Conservation (phyloP, 495 filamentous ascomycete genomes). For the Lentithecium fluviatile region DNA sequence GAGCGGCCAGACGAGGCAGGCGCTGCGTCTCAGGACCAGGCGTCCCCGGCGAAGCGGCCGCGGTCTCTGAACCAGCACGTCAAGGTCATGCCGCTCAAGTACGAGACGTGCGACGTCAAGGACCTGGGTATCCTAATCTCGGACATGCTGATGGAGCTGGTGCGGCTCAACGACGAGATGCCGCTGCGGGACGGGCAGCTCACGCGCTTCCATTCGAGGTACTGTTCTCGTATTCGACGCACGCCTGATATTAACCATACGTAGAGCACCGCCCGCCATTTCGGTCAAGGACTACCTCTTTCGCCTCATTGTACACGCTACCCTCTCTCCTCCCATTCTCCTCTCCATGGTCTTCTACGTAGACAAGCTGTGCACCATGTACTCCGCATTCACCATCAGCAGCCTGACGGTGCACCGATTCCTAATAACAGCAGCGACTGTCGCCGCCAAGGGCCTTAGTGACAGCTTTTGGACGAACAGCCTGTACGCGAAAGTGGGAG, state of each 20-base stretch:
- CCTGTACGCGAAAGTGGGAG: constrained; percentile 90
- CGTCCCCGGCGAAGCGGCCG: constrained; percentile 38
- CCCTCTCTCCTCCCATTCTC: constrained; percentile 88
- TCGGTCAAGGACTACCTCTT: constrained; percentile 90
- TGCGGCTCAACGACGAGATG: constrained; percentile 86
- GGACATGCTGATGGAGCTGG: constrained; percentile 92
- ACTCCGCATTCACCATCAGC: constrained; percentile 90
- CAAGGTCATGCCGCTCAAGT: constrained; percentile 72
- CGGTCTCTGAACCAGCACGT: constrained; percentile 25
- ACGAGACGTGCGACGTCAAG: constrained; percentile 74
- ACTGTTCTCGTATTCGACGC: constrained; percentile 24
- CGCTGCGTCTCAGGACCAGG: not conserved
- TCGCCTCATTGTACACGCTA: constrained; percentile 89
- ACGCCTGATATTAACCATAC: constrained; percentile 7
- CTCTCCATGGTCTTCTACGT: constrained; percentile 99
- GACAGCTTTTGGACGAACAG: constrained; percentile 98
- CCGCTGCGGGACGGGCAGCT: constrained; percentile 79
- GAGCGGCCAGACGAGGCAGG: constrained; percentile 3
- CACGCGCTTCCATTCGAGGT: constrained; percentile 94
- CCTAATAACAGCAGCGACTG: constrained; percentile 90
- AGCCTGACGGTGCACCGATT: constrained; percentile 96
- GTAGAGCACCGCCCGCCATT: constrained; percentile 84
- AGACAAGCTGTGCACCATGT: constrained; percentile 87
- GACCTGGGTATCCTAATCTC: constrained; percentile 87
- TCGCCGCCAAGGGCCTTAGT: constrained; percentile 91